Evolutionary conservation across 2,329 filamentous ascomycete species (phyloP), one percentile per base, ranked within the genome.

Genomic region (Phoma sp.): DNA sequence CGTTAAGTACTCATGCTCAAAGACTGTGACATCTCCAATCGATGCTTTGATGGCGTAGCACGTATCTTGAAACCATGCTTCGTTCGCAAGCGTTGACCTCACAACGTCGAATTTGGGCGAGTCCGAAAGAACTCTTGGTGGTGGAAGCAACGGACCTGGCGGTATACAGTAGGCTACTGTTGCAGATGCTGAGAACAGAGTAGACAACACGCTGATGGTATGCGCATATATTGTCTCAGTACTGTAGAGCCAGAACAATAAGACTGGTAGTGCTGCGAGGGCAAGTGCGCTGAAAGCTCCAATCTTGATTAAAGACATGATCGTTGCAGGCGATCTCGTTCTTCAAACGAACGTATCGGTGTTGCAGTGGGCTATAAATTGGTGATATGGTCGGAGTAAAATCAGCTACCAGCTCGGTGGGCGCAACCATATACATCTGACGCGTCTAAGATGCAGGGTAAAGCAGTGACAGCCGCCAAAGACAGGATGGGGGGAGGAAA

Each of bases 21-120:
- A 64, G 24, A 68, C 30, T 0, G 52, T 52, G 10, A 42, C 40
- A 13, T 59, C 48, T 3, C 60, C 62, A 18, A 70, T 61, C 1
- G 61, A 60, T 18, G 64, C 65, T 51, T 64, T 61, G 47, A 69
- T 53, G 4, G 62, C 62, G n/a, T 62, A 64, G 0, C 65, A 66
- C 8, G 65, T 68, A 13, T 62, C 57, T 27, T 42, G 32, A 22
- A 43, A 14, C 47, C 54, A 66, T 2, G 50, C 29, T 2, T 46
- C 32, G 24, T 49, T 27, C 10, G 10, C 47, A 24, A 63, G 55
- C 4, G 43, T 36, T 1, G 48, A 51, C 1, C 50, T 40, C 25
- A 57, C 40, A 6, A 61, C 42, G 4, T 39, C 27, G 24, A 58
- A 52, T 6, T 50, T 36, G 3, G 43, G 51, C 7, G 52, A 22